Percentiles rank a stretch among this genome's conserved stretches.
Evolutionary conservation across 1,139 yeast species (phyloP).

Genomic region (Nakaseomyces nivariensis): DNA sequence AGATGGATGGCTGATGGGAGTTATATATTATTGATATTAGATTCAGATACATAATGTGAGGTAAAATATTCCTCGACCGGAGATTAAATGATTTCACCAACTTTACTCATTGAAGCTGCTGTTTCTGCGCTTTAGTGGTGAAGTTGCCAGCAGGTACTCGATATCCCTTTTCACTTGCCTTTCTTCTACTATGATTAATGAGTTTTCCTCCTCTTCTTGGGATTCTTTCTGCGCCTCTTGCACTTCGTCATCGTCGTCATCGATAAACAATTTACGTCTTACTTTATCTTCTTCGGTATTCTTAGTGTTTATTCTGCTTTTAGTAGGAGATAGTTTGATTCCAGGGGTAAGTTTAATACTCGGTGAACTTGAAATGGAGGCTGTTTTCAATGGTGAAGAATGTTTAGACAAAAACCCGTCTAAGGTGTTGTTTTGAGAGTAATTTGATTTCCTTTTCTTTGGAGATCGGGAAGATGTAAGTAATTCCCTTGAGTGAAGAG

Average conservation of each 20-base stretch:
- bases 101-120: background rate
- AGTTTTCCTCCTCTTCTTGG: slow-evolving; percentile 12
- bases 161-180: background rate
- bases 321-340: background rate
- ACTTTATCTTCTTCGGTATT: background rate
- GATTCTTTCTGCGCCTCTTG: background rate
- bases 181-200: slow-evolving; percentile 18
- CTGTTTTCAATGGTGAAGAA: slow-evolving; percentile 13
- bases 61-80: too few relatives aligned
- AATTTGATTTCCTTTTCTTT: slow-evolving; percentile 5
- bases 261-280: slow-evolving; percentile 14
- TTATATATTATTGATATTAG: too few relatives aligned
- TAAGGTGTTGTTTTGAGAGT: slow-evolving; percentile 19
- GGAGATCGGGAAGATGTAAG: background rate
- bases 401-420: slow-evolving; percentile 18
- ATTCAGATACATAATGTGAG: too few relatives aligned
- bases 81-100: too few relatives aligned
- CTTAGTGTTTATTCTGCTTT: too few relatives aligned
- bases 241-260: slow-evolving; percentile 1
- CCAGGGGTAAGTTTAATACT: too few relatives aligned
- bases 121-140: background rate
- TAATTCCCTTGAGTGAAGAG: background rate
- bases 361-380: background rate
- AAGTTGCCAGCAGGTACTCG: background rate
- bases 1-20: too few relatives aligned